Evolutionary conservation across 2,329 filamentous ascomycete genomes (phyloP).

Genomic region (Karstenula rhodostoma): DNA sequence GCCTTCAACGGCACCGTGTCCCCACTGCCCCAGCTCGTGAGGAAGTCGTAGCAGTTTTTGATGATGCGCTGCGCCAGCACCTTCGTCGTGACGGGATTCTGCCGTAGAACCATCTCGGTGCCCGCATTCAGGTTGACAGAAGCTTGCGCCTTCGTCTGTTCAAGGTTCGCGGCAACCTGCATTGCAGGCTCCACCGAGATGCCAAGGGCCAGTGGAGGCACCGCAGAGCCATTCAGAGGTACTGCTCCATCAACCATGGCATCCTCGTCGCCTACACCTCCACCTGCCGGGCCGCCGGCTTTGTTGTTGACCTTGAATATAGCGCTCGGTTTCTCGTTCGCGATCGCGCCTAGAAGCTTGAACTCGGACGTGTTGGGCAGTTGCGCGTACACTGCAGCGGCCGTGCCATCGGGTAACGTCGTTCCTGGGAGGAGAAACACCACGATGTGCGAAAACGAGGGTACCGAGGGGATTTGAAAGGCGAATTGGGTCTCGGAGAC

Average conservation of each 20-base stretch:
- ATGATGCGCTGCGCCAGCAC: slow-evolving; percentile 92
- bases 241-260: slow-evolving; percentile 55
- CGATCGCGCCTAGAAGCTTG: slow-evolving; percentile 86
- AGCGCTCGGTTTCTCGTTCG: slow-evolving; percentile 87
- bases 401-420: slow-evolving; percentile 75
- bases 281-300: slow-evolving; percentile 46
- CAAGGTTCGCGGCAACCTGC: slow-evolving; percentile 74
- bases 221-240: slow-evolving; percentile 22
- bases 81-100: slow-evolving; percentile 68
- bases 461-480: slow-evolving; percentile 70
- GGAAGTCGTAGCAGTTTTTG: slow-evolving; percentile 95
- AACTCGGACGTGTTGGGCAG: slow-evolving; percentile 70
- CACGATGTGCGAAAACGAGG: slow-evolving; percentile 76
- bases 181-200: slow-evolving; percentile 81
- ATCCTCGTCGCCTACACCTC: slow-evolving; percentile 56
- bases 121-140: slow-evolving; percentile 37
- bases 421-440: slow-evolving; percentile 87
- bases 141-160: slow-evolving; percentile 61
- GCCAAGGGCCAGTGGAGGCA: slow-evolving; percentile 70
- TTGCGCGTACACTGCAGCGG: slow-evolving; percentile 90
- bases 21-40: slow-evolving; percentile 80
- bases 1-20: slow-evolving; percentile 94
- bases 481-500: slow-evolving; percentile 69
- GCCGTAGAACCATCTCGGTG: slow-evolving; percentile 47
- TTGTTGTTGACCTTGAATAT: slow-evolving; percentile 77